Evolutionary conservation across 371 early-diverging fungal species (phyloP).

Genomic region (Mucor circinelloides): DNA sequence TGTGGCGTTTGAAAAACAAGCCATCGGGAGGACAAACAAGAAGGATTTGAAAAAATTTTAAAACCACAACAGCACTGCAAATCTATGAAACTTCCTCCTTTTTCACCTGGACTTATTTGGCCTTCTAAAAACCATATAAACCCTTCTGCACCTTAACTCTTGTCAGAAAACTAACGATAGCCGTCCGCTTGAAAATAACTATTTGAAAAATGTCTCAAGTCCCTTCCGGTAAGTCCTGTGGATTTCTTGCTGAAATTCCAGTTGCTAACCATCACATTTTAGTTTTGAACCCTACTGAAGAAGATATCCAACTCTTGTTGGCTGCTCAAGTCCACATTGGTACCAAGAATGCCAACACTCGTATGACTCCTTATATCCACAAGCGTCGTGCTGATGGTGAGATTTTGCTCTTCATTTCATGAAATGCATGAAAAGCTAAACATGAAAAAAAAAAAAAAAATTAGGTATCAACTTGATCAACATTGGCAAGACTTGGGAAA

Average conservation of each 20-base stretch:
- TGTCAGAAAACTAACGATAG: slow-evolving; percentile 32
- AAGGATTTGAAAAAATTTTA: slow-evolving; percentile 2
- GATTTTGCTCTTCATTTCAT: too few species aligned
- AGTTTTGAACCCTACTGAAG: slow-evolving; percentile 76
- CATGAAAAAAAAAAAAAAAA: too few species aligned
- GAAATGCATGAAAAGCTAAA: too few species aligned
- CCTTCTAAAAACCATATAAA: slow-evolving; percentile 17
- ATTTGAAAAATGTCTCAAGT: slow-evolving; percentile 26
- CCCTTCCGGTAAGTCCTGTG: slow-evolving; percentile 24
- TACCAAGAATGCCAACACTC: slow-evolving; percentile 88
- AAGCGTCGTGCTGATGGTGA: slow-evolving; percentile 94
- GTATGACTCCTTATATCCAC: slow-evolving; percentile 92
- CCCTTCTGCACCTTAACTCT: slow-evolving; percentile 35
- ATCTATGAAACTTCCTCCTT: slow-evolving; percentile 12
- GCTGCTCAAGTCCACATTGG: slow-evolving; percentile 93
- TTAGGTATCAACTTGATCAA: slow-evolving; percentile 94
- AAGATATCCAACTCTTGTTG: slow-evolving; percentile 91
- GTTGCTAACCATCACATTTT: too few species aligned
- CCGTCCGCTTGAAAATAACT: slow-evolving; percentile 24
- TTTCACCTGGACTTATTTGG: slow-evolving; percentile 29
- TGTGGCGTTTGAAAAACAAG: slow-evolving; percentile 10
- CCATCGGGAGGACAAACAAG: background rate
- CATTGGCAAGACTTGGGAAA: slow-evolving; percentile 99
- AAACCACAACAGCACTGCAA: background rate
- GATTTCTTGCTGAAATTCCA: background rate